A percentile compares a stretch with the other conserved stretches of the same genome.
Evolutionary conservation across 2,329 filamentous ascomycete genomes (phyloP).

Genomic region (Penicillium sp.): DNA sequence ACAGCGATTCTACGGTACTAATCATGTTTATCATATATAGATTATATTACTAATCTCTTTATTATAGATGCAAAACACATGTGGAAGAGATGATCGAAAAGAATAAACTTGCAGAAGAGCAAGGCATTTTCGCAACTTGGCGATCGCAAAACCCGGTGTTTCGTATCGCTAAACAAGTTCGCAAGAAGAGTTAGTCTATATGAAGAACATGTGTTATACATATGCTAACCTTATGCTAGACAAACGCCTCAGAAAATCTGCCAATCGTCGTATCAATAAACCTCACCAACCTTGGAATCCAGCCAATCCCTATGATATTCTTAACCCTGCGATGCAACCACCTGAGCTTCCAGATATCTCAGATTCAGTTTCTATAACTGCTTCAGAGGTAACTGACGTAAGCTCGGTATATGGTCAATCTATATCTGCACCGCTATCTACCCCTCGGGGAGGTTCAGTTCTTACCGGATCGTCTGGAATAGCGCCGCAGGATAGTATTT

Average conservation of each 20-base stretch:
- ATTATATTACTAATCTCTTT: not conserved
- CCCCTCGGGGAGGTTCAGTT: not conserved
- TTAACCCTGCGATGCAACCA: too few relatives aligned
- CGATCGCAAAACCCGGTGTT: not conserved
- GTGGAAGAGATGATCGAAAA: not conserved
- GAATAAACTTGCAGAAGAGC: not conserved
- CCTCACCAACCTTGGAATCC: too few relatives aligned
- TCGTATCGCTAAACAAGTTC: not conserved
- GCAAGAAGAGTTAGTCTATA: too few relatives aligned
- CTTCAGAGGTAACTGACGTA: not conserved
- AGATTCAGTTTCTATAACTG: not conserved
- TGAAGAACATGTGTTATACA: too few relatives aligned
- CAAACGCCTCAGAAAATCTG: too few relatives aligned
- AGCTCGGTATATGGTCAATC: not conserved
- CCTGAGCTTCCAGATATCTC: not conserved
- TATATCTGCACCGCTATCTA: not conserved
- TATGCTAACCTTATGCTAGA: too few relatives aligned
- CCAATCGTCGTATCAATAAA: not conserved
- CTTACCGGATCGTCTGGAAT: not conserved
- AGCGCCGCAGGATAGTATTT: not conserved
- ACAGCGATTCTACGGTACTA: not conserved
- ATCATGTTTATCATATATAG: not conserved
- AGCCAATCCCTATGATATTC: too few relatives aligned
- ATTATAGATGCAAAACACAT: not conserved
- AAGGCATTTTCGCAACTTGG: not conserved